Conservation (phyloP, 2,329 filamentous ascomycete genomes). For the Diaporthe destruens region DNA sequence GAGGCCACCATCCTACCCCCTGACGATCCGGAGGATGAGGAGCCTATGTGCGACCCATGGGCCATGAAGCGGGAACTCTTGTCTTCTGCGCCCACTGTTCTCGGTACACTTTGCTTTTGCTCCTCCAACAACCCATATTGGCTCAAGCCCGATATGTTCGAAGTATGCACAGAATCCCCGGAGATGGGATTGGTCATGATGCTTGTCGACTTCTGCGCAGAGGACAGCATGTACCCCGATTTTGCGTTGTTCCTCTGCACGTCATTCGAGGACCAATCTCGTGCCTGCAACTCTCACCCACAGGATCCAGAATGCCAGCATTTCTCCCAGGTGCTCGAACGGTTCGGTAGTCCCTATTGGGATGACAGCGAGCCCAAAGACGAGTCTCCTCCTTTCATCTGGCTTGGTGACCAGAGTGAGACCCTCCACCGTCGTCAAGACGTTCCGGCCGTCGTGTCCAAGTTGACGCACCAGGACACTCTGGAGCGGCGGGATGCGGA, state of each 20-base stretch:
- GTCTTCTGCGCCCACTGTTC: not conserved
- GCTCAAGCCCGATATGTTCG: not conserved
- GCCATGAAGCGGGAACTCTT: not conserved
- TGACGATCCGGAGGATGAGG: not conserved
- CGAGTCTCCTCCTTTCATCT: not conserved
- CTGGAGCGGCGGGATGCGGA: not conserved
- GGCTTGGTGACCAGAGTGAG: not conserved
- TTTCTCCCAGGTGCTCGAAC: not conserved
- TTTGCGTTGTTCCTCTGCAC: not conserved
- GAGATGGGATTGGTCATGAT: no score
- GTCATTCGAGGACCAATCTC: not conserved
- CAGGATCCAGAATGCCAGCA: not conserved
- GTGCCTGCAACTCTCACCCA: not conserved
- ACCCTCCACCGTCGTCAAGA: not conserved
- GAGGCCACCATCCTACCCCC: no score
- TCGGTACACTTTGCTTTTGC: not conserved
- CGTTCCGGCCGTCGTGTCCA: not conserved
- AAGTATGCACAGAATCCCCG: no score
- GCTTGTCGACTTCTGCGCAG: no score
- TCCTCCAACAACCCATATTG: not conserved
- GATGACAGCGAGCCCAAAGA: not conserved
- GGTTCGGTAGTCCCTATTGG: not conserved
- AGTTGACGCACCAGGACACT: not conserved
- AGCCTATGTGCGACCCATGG: not conserved
- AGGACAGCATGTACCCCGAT: not conserved